Base-by-base conservation (phyloP, 805 yeast genomes). In the Sugiyamaella boreocaroliniensis region DNA sequence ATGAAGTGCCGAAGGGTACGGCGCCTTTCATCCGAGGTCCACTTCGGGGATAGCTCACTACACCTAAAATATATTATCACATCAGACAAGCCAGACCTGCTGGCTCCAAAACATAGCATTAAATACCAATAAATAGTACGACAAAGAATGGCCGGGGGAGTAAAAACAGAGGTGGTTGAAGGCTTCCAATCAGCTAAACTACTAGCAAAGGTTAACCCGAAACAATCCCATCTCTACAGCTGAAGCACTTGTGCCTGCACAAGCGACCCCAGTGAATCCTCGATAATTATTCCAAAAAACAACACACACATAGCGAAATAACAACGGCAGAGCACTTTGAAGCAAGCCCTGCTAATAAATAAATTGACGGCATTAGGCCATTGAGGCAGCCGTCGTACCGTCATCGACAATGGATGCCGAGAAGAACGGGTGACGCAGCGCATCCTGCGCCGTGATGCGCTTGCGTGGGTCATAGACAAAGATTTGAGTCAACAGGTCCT, bases 391-490 rank as follows among this genome's bases (percentile, higher is more conserved):
- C 20, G 41, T 43, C 14, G 20, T 20, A 7, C 56, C 58, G 40
- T 55, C 58, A 20, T 58, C 61, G 29, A 40, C 34, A 20, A 59
- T 48, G 7, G 45, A 18, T 20, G 45, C 46, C 32, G 44, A 45
- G 66, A 95, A 83, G 86, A 96, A 93, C 47, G 87, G 89, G 67
- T 88, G 96, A 54, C 76, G 75, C 58, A 88, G 73, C 0, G 95
- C 93, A 57, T 85, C 84, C 54, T 76, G 78, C 4, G 92, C 95
- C 1, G 87, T 79, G 50, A 86, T 80, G 58, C 96, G 73, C 62
- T 82, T 75, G 2, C 74, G 65, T 1, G 96, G 95, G 63, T 87
- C 88, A 61, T 83, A 83, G 29, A 77, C 81, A 56, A 88, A 78
- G 62, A 87, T 74, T 59, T 76, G 77, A 55, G 76, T 78, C 57